Conservation (phyloP, 768 basidiomycete genomes). For the Clathrus columnatus region DNA sequence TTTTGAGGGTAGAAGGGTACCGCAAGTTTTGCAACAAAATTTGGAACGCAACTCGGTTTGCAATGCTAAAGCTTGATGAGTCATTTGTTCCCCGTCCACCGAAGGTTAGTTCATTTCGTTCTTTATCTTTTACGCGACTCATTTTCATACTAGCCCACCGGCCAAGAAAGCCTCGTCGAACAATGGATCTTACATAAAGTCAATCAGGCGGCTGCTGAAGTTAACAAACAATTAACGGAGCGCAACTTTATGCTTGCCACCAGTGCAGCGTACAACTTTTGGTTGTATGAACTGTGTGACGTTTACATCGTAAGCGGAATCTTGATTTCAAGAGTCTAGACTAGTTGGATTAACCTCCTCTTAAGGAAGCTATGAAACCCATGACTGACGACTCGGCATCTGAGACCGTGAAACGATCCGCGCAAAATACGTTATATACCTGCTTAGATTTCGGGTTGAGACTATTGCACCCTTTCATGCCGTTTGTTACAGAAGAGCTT, state of each 20-base stretch:
- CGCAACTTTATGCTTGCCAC: conserved; percentile 95
- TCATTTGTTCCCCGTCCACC: conserved; percentile 67
- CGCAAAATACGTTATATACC: conserved; percentile 93
- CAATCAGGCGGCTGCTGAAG: conserved; percentile 66
- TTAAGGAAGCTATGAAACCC: conserved; percentile 95
- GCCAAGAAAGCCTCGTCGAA: conserved; percentile 87
- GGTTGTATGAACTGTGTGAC: conserved; percentile 98
- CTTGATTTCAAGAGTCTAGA: conserved; percentile 1
- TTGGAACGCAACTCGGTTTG: conserved; percentile 98
- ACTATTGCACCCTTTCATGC: conserved; percentile 97
- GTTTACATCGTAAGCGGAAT: conserved; percentile 80
- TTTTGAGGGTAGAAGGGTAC: conserved; percentile 93
- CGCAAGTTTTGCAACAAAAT: conserved; percentile 99
- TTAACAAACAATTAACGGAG: conserved; percentile 65
- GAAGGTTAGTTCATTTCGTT: conserved; percentile 39
- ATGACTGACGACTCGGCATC: conserved; percentile 80
- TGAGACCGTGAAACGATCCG: conserved; percentile 56
- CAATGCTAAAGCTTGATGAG: conserved; percentile 93
- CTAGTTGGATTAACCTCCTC: background rate
- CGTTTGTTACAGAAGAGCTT: conserved; percentile 95
- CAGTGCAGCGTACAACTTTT: conserved; percentile 79
- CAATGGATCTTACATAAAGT: conserved; percentile 94
- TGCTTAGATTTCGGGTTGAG: conserved; percentile 87
- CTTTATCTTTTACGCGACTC: conserved; percentile 8
- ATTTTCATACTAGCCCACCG: conserved; percentile 53